Conservation (phyloP, 169 alveolate species). For the Cryptosporidium tyzzeri region DNA sequence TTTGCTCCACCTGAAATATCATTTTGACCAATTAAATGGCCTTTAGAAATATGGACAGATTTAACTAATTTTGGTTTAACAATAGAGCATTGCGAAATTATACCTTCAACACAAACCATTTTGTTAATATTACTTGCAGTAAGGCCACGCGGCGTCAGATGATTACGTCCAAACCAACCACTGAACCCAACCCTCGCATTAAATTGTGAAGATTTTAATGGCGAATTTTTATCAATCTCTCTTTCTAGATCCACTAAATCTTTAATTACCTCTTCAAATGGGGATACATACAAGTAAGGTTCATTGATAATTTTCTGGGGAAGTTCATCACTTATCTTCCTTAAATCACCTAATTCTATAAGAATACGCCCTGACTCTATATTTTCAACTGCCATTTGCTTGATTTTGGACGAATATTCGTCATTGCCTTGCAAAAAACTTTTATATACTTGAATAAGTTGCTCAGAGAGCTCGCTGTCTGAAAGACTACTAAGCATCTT, state of each 20-base stretch:
- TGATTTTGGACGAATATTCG: slow-evolving; percentile 68
- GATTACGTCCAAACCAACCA: slow-evolving; percentile 96
- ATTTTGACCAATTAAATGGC: slow-evolving; percentile 48
- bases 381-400: slow-evolving; percentile 69
- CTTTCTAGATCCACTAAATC: slow-evolving; percentile 84
- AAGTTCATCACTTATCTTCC: slow-evolving; percentile 68
- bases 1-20: slow-evolving; percentile 77
- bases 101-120: slow-evolving; percentile 96
- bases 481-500: slow-evolving; percentile 54
- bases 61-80: slow-evolving; percentile 92
- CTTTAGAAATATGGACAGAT: slow-evolving; percentile 88
- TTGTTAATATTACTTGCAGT: slow-evolving; percentile 90
- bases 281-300: slow-evolving; percentile 86
- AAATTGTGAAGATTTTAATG: slow-evolving; percentile 67
- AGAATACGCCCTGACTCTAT: slow-evolving; percentile 46
- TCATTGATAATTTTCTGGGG: slow-evolving; percentile 59
- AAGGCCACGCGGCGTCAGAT: slow-evolving; percentile 97
- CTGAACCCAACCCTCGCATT: slow-evolving; percentile 88
- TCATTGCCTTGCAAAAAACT: slow-evolving; percentile 51
- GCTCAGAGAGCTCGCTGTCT: slow-evolving; percentile 67
- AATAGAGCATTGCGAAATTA: slow-evolving; percentile 93
- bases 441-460: slow-evolving; percentile 37
- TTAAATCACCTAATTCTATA: slow-evolving; percentile 43
- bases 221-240: slow-evolving; percentile 77
- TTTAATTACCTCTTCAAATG: slow-evolving; percentile 87